These are phyloP conservation scores for Pachysolen tannophilus DNA, from an alignment of 805 yeast species.

Conservation along the genomic window DNA sequence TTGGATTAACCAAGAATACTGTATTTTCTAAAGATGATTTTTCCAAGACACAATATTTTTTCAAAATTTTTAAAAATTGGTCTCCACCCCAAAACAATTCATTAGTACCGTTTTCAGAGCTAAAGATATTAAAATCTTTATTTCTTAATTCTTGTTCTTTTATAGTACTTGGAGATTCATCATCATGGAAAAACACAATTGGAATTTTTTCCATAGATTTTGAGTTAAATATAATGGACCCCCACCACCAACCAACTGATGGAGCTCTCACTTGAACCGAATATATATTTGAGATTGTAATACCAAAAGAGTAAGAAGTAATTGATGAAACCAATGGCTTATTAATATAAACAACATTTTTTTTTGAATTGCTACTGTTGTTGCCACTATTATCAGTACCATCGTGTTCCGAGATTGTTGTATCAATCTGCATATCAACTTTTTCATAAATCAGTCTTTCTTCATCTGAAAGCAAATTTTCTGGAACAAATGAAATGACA, in stretches of 20 bases:
- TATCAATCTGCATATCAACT: slow-evolving; percentile 33
- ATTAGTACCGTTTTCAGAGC: slow-evolving; percentile 36
- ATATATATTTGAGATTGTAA: slow-evolving; percentile 52
- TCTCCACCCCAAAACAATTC: slow-evolving; percentile 87
- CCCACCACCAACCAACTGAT: slow-evolving; percentile 85
- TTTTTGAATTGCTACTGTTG: too few species aligned
- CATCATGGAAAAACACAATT: slow-evolving; percentile 87
- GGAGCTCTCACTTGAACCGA: slow-evolving; percentile 83
- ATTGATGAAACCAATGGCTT: slow-evolving; percentile 46
- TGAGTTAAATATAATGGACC: slow-evolving; percentile 72
- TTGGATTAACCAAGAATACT: slow-evolving; percentile 73
- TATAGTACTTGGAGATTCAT: slow-evolving; percentile 69
- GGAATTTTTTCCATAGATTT: slow-evolving; percentile 65
- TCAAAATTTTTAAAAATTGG: slow-evolving; percentile 54
- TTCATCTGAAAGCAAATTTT: slow-evolving; percentile 26
- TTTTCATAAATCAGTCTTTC: slow-evolving; percentile 39
- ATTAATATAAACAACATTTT: slow-evolving; percentile 25
- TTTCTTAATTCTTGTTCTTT: slow-evolving; percentile 51
- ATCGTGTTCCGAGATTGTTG: neutral
- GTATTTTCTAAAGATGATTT: slow-evolving; percentile 65
- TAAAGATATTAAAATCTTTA: slow-evolving; percentile 69
- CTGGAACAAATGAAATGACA: slow-evolving; percentile 64
- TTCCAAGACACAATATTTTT: slow-evolving; percentile 51
- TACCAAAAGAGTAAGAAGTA: slow-evolving; percentile 61
- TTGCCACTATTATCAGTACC: neutral